Evolutionary conservation across 768 basidiomycete species (phyloP).

Genomic region (Tulasnella sp.): DNA sequence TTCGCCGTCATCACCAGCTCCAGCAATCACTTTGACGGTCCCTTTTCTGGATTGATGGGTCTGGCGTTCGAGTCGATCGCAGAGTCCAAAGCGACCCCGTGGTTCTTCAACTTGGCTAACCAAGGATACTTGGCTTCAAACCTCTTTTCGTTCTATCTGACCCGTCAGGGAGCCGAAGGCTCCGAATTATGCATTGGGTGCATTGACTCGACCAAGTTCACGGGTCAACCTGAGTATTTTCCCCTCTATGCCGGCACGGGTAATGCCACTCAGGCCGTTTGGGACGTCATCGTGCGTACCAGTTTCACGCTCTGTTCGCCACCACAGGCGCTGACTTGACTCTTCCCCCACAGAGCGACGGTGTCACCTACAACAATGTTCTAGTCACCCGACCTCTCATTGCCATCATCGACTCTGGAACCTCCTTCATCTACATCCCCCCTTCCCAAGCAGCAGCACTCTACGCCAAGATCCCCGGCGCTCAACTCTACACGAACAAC

Average conservation of each 20-base stretch:
- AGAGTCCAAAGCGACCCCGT: not conserved
- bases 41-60: not conserved
- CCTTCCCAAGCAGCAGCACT: not conserved
- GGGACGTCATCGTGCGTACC: not conserved
- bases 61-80: constrained; percentile 2
- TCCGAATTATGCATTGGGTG: constrained; percentile 23
- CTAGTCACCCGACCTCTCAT: not conserved
- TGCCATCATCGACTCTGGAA: constrained; percentile 40
- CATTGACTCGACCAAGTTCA: constrained; percentile 20
- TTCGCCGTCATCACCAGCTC: constrained; percentile 14
- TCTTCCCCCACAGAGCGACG: not conserved
- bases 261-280: not conserved
- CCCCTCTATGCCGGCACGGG: not conserved
- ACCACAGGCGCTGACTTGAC: no score
- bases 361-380: not conserved
- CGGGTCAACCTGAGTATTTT: not conserved
- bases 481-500: not conserved
- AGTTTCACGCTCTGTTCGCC: not conserved
- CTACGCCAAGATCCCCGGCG: not conserved
- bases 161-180: not conserved
- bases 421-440: not conserved
- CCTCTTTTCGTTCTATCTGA: constrained; percentile 16
- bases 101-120: not conserved
- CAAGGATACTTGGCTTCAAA: constrained; percentile 5
- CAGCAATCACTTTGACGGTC: not conserved